A percentile compares a stretch with the other conserved stretches of the same genome.
Conservation (phyloP, 2,329 filamentous ascomycete species). For the Botrytis deweyae region DNA sequence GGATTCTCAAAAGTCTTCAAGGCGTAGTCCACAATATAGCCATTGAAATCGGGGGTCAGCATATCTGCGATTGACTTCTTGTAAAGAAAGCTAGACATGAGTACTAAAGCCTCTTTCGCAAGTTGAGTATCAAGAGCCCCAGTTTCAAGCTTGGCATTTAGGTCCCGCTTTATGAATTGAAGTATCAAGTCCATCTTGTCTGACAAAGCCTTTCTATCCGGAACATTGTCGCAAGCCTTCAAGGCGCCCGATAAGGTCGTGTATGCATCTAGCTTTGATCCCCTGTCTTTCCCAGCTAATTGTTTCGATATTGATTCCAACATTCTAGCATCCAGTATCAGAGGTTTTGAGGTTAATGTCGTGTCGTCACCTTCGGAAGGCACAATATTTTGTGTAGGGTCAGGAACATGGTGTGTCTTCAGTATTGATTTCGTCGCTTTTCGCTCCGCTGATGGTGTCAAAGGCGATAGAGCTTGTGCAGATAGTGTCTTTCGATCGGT, state of each 20-base stretch:
- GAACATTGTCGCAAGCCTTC: constrained; percentile 78
- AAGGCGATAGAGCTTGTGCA: constrained; percentile 25
- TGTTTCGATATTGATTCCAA: constrained; percentile 81
- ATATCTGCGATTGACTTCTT: constrained; percentile 68
- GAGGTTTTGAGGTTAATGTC: neutral
- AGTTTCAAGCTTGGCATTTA: constrained; percentile 59
- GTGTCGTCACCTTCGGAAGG: constrained; percentile 44
- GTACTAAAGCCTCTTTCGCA: constrained; percentile 71
- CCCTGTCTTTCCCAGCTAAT: constrained; percentile 70
- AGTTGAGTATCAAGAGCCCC: constrained; percentile 66
- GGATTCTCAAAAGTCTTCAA: constrained; percentile 71
- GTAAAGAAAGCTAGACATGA: constrained; percentile 75
- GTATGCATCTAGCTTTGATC: constrained; percentile 81
- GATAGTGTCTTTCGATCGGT: constrained; percentile 24
- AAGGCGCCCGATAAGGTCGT: constrained; percentile 73
- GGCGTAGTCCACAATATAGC: constrained; percentile 78
- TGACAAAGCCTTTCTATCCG: constrained; percentile 69
- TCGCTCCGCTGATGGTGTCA: constrained; percentile 43
- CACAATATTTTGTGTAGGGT: constrained; percentile 46
- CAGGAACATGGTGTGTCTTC: constrained; percentile 58
- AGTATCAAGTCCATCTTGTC: constrained; percentile 75
- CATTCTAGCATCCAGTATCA: constrained; percentile 59
- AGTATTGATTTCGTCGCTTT: constrained; percentile 74
- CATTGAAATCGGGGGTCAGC: constrained; percentile 74
- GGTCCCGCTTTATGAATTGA: constrained; percentile 81